Base-by-base conservation (phyloP, 2,329 filamentous ascomycete genomes). In the Colletotrichum liriopes region DNA sequence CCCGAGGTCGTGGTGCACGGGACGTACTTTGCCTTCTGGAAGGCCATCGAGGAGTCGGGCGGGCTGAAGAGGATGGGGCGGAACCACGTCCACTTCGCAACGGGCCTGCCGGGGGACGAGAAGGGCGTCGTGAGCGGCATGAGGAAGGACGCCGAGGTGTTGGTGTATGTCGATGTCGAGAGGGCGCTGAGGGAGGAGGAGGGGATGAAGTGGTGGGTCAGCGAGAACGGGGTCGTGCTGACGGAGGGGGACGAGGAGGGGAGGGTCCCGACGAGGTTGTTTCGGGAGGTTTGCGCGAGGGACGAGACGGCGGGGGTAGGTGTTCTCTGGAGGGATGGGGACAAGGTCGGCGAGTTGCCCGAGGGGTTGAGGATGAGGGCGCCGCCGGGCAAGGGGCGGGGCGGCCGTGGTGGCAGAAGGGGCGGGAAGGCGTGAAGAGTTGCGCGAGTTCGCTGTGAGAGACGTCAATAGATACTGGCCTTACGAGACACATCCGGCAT, bases 51-150 rank as follows among this genome's bases (percentile, higher is more conserved):
- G 14, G 86, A 87, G n/a, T 86, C 89, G 0, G 95, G 95, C 5
- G 95, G 96, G 0, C 83, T 99, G 71, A 91, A 90, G 76, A 88
- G 88, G 71, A 98, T 98, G 96, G 87, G 86, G 0, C 84, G 96
- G 65, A 97, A 93, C 74, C 96, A 98, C 78, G 92, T 98, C 37
- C 96, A 99, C 83, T 98, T 96, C 79, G 93, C 94, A 2, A 90
- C 91, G 7, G 94, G 94, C 0, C 84, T 95, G 16, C 91, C 93
- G 0, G 85, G 83, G 61, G 82, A 82, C 16, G 81, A 75, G 16
- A 72, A 47, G 14, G 77, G 78, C 3, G 93, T 95, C 2, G 88
- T 96, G 32, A 94, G 92, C 49, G 95, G 95, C 0, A 97, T 97
- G 93, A 87, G 96, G 29, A 86, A 78, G 75, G 94, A 91, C 79